phyloP scores from a whole-genome alignment of 352 stramenopile genomes.

The Phytophthora capsici region DNA sequence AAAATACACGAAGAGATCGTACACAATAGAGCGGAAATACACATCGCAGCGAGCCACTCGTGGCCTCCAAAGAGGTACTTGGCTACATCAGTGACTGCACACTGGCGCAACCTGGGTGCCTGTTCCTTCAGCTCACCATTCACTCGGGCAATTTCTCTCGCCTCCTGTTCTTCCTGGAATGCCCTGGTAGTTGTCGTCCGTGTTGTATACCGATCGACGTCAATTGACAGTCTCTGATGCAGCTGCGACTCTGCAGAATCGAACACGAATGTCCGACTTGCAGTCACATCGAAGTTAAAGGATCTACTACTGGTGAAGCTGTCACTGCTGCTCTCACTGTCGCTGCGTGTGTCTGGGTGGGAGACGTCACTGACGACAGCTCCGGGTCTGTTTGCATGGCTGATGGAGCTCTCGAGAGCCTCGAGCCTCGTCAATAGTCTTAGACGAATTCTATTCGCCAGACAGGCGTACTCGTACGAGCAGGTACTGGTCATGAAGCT shows the following conservation, averaged over 20 bases:
- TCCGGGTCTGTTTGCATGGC: constrained; percentile 3
- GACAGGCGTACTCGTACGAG: constrained; percentile 81
- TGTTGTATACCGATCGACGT: constrained; percentile 2
- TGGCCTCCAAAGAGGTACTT: constrained; percentile 34
- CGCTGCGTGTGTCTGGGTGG: constrained; percentile 12
- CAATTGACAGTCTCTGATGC: constrained; percentile 28
- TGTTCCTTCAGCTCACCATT: constrained; percentile 38
- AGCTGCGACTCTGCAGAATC: constrained; percentile 12
- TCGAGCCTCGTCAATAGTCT: constrained; percentile 46
- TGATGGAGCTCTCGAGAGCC: constrained; percentile 29
- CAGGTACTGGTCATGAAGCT: constrained; percentile 67
- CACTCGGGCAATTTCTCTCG: constrained; percentile 28
- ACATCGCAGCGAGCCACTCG: constrained; percentile 53
- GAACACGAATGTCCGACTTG: constrained; percentile 25
- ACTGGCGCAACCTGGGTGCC: constrained; percentile 27
- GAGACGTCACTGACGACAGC: constrained; percentile 9
- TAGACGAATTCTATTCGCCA: constrained; percentile 69
- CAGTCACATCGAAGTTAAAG: constrained; percentile 15
- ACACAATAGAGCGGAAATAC: constrained; percentile 41
- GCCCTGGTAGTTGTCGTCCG: constrained; percentile 20
- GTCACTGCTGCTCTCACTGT: constrained; percentile 31
- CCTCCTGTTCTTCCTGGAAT: constrained; percentile 39
- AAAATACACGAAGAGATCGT: constrained; percentile 42
- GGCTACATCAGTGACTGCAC: constrained; percentile 37
- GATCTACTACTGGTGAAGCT: constrained; percentile 22